phyloP scores from a whole-genome alignment of 257 asterid species.

The Coffea canephora region DNA sequence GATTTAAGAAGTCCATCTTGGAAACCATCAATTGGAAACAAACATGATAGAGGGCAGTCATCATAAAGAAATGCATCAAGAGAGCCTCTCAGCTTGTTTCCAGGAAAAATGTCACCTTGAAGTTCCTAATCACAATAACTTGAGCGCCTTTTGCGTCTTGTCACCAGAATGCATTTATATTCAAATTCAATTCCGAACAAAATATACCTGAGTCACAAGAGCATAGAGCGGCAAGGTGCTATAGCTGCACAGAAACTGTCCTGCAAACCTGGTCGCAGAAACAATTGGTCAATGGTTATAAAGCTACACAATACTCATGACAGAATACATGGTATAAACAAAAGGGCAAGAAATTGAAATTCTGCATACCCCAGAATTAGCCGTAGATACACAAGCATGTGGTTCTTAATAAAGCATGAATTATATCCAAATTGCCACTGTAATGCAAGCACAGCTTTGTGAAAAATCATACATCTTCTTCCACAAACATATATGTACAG shows the following conservation, averaged over 20 bases:
- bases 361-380: slow-evolving; percentile 72
- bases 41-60: background rate
- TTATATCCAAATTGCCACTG: slow-evolving; percentile 99
- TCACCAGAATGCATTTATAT: background rate
- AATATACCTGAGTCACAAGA: slow-evolving; percentile 83
- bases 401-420: slow-evolving; percentile 90
- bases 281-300: slow-evolving; percentile 7
- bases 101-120: background rate
- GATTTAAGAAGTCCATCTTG: no score
- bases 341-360: background rate
- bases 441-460: slow-evolving; percentile 10
- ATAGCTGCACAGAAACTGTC: slow-evolving; percentile 87
- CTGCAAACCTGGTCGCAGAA: slow-evolving; percentile 54
- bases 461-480: background rate
- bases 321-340: background rate
- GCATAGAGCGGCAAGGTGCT: slow-evolving; percentile 94
- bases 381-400: slow-evolving; percentile 75
- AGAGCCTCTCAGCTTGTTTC: background rate
- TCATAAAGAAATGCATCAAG: background rate
- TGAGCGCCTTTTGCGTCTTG: background rate
- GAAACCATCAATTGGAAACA: no score
- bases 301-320: background rate
- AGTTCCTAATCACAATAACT: background rate
- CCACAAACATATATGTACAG: background rate
- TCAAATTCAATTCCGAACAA: background rate